Conservation (phyloP, 257 asterid genomes). For the Lithospermum erythrorhizon region DNA sequence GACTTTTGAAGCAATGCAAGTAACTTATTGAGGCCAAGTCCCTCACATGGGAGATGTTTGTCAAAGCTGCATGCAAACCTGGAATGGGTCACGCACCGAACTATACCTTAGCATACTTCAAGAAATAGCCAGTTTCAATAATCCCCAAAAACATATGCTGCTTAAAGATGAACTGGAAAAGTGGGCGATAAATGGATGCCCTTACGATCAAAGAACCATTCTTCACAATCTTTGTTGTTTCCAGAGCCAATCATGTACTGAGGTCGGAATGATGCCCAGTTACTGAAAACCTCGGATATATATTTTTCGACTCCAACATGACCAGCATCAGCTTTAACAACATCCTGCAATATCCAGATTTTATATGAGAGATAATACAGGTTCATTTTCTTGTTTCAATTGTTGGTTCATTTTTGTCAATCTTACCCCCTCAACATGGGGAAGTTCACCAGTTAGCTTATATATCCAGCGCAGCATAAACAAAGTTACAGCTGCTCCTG, state of each 20-base stretch:
- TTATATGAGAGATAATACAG: neutral
- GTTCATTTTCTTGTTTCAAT: neutral
- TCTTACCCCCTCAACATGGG: slow-evolving; percentile 94
- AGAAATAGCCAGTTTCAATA: neutral
- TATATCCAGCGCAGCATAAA: slow-evolving; percentile 94
- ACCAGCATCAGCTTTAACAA: slow-evolving; percentile 83
- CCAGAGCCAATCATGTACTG: slow-evolving; percentile 98
- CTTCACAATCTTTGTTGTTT: slow-evolving; percentile 94
- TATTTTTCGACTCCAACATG: slow-evolving; percentile 89
- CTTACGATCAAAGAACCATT: slow-evolving; percentile 98
- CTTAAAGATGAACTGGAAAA: neutral
- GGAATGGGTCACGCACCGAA: slow-evolving; percentile 75
- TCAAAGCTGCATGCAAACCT: slow-evolving; percentile 88
- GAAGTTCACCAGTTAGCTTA: slow-evolving; percentile 85
- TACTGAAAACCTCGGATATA: slow-evolving; percentile 49
- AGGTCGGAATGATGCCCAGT: slow-evolving; percentile 84
- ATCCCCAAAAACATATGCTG: neutral
- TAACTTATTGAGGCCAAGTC: slow-evolving; percentile 82
- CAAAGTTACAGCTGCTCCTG: slow-evolving; percentile 73
- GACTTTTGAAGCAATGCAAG: slow-evolving; percentile 61
- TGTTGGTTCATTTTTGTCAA: too few species aligned
- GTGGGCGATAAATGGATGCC: neutral
- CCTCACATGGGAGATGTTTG: slow-evolving; percentile 78
- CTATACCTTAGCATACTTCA: slow-evolving; percentile 56
- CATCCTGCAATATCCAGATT: slow-evolving; percentile 41